Evolutionary conservation across 1,139 yeast species (phyloP).

Genomic region (Saccharomyces hybrid): DNA sequence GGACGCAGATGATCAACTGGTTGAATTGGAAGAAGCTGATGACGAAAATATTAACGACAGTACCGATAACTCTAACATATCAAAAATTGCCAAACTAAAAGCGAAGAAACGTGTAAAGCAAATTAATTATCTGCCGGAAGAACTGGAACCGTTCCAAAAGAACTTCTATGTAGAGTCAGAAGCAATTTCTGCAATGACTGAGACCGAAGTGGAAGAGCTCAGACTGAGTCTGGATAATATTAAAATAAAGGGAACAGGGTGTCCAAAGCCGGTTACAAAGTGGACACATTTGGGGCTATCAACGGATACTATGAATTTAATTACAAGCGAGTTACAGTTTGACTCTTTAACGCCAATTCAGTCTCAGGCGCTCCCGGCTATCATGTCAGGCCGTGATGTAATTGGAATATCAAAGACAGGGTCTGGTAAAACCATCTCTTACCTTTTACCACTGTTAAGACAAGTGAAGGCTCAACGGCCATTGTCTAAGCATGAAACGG

Average conservation of each 20-base stretch:
- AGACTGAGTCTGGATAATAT: slow-evolving; percentile 56
- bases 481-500: slow-evolving; percentile 43
- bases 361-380: slow-evolving; percentile 82
- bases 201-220: slow-evolving; percentile 48
- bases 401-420: slow-evolving; percentile 96
- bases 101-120: slow-evolving; percentile 37
- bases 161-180: slow-evolving; percentile 58
- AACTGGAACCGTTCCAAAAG: slow-evolving; percentile 52
- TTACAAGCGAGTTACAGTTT: slow-evolving; percentile 35
- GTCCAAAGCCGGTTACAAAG: slow-evolving; percentile 60
- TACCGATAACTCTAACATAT: slow-evolving; percentile 1
- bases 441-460: slow-evolving; percentile 72
- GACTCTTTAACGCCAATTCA: slow-evolving; percentile 69
- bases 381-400: slow-evolving; percentile 83
- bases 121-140: slow-evolving; percentile 42
- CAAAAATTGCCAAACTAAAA: slow-evolving; percentile 28
- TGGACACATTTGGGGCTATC: slow-evolving; percentile 86
- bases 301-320: slow-evolving; percentile 43
- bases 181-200: slow-evolving; percentile 42
- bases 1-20: slow-evolving; percentile 12
- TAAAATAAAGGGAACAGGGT: slow-evolving; percentile 48
- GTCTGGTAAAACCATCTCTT: slow-evolving; percentile 89
- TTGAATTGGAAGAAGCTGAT: slow-evolving; percentile 3
- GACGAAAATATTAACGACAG: neutral
- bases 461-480: slow-evolving; percentile 71